Conservation (phyloP, 73 alveolate species). For the Paramecium pentaurelia region DNA sequence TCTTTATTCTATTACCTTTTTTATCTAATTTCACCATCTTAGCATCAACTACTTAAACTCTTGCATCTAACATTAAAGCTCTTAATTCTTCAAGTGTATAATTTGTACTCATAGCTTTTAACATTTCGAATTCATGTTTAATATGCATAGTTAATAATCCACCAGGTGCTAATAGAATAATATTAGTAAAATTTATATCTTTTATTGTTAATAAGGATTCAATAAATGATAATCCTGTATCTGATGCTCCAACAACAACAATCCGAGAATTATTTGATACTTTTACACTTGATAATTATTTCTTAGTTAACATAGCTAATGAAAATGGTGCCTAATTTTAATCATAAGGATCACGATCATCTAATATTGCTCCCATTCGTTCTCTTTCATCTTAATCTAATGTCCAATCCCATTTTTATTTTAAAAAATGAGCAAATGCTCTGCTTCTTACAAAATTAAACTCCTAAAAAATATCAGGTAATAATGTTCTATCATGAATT, state of each 20-base stretch:
- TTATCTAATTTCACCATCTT: slow-evolving; percentile 94
- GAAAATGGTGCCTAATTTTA: slow-evolving; percentile 92
- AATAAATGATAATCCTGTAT: slow-evolving; percentile 96
- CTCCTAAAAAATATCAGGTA: slow-evolving; percentile 95
- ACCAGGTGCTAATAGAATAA: slow-evolving; percentile 95
- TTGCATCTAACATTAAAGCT: slow-evolving; percentile 91
- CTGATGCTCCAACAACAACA: slow-evolving; percentile 97
- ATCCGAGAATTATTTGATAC: slow-evolving; percentile 95
- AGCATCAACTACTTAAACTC: slow-evolving; percentile 95
- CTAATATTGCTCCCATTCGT: slow-evolving; percentile 76
- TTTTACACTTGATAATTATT: slow-evolving; percentile 87
- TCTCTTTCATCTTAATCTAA: slow-evolving; percentile 76
- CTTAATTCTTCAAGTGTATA: slow-evolving; percentile 93
- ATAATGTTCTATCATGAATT: slow-evolving; percentile 82
- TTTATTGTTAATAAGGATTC: slow-evolving; percentile 92
- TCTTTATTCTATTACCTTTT: slow-evolving; percentile 85
- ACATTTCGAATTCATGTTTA: slow-evolving; percentile 77
- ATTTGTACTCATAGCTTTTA: slow-evolving; percentile 90
- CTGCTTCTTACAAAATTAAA: slow-evolving; percentile 90
- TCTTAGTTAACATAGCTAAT: slow-evolving; percentile 88
- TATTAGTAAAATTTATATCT: slow-evolving; percentile 91
- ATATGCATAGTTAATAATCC: slow-evolving; percentile 96
- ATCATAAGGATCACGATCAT: slow-evolving; percentile 91
- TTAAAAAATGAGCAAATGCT: slow-evolving; percentile 96
- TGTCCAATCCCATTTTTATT: slow-evolving; percentile 87